phyloP scores from a whole-genome alignment of 1,139 yeast species.

The Yamadazyma buinensis region DNA sequence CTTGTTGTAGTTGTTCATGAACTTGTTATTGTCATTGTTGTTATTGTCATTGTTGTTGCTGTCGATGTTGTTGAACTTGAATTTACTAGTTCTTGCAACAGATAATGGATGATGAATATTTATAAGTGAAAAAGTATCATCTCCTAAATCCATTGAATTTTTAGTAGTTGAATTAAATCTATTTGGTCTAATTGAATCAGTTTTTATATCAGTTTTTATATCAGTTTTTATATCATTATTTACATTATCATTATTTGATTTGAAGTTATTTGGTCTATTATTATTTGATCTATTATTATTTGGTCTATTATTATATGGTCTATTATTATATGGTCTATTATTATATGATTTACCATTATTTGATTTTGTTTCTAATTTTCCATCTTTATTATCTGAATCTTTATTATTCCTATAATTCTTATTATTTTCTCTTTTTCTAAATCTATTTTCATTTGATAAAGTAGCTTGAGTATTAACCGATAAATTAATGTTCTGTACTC shows the following conservation, averaged over 20 bases:
- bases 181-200: no score
- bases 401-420: no score
- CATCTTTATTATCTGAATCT: no score
- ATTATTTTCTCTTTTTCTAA: no score
- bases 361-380: no score
- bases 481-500: slow-evolving; percentile 15
- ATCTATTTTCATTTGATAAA: neutral
- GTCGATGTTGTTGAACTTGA: slow-evolving; percentile 4
- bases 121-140: slow-evolving; percentile 5
- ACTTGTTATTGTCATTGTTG: no score
- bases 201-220: neutral
- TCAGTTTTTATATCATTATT: neutral
- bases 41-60: slow-evolving; percentile 1
- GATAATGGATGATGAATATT: slow-evolving; percentile 20
- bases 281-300: neutral
- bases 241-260: neutral
- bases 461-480: slow-evolving; percentile 1
- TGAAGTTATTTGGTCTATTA: neutral
- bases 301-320: no score
- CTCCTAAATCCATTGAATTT: no score
- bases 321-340: no score
- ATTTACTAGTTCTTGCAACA: neutral
- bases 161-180: no score
- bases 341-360: no score
- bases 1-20: slow-evolving; percentile 4